These are phyloP conservation scores for Cucurbita maxima DNA, from an alignment of 306 rosid genomes.

Conservation along the genomic window DNA sequence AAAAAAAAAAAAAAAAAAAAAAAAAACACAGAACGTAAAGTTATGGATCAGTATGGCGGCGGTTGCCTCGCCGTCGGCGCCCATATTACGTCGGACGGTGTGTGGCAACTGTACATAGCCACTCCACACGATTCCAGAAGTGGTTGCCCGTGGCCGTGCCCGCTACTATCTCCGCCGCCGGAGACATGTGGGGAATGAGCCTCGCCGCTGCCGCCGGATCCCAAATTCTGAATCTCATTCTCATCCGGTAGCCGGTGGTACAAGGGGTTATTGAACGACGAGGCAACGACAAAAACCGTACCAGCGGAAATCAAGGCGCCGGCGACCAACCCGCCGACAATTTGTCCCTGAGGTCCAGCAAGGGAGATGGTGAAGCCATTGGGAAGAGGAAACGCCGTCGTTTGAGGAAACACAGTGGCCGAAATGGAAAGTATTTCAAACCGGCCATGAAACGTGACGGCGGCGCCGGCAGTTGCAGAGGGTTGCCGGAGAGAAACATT, in stretches of 20 bases:
- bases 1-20: not conserved
- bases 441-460: conserved; percentile 89
- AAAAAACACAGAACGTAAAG: not conserved
- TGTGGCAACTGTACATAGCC: conserved; percentile 54
- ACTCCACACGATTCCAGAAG: conserved; percentile 10
- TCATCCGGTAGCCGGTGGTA: conserved; percentile 53
- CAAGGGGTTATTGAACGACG: conserved; percentile 61
- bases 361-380: conserved; percentile 64
- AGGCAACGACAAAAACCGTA: conserved; percentile 48
- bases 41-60: conserved; percentile 14
- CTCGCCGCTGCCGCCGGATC: conserved; percentile 14
- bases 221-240: conserved; percentile 32
- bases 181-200: conserved; percentile 10
- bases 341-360: conserved; percentile 91
- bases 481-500: conserved; percentile 89
- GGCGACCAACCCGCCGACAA: conserved; percentile 70
- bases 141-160: conserved; percentile 16
- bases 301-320: conserved; percentile 62
- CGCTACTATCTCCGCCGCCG: conserved; percentile 10
- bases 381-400: conserved; percentile 19
- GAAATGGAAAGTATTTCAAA: conserved; percentile 71
- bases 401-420: conserved; percentile 57
- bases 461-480: conserved; percentile 59
- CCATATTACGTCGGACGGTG: conserved; percentile 74
- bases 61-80: conserved; percentile 63